Evolutionary conservation across 169 alveolate genomes (phyloP).

Genomic region (Theileria orientalis): DNA sequence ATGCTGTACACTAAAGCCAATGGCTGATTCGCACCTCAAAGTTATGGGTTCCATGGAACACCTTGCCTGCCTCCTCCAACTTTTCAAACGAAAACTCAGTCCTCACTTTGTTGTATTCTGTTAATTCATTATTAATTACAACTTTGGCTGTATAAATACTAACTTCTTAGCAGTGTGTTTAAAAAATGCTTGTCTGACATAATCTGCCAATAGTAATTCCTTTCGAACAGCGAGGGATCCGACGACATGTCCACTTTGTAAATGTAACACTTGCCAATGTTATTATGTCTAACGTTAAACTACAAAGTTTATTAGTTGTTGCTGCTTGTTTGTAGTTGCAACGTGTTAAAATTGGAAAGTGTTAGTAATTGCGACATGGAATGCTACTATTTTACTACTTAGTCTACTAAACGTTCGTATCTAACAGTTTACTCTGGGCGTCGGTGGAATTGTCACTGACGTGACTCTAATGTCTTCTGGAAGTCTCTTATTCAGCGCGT

Average conservation of each 20-base stretch:
- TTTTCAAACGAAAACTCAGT: conserved; percentile 40
- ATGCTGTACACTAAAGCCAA: not conserved
- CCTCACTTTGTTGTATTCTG: conserved; percentile 36
- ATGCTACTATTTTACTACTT: not conserved
- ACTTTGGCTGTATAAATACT: not conserved
- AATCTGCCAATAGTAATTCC: conserved; percentile 74
- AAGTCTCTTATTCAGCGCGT: conserved; percentile 58
- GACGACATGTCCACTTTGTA: conserved; percentile 69
- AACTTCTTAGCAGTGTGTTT: conserved; percentile 49
- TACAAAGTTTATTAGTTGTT: not conserved
- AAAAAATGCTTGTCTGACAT: conserved; percentile 59
- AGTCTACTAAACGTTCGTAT: not conserved
- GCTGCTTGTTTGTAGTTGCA: too few relatives aligned
- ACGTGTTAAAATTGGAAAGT: too few relatives aligned
- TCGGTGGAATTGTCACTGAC: conserved; percentile 62
- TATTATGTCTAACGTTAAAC: conserved; percentile 70
- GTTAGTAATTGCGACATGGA: not conserved
- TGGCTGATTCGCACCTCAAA: conserved; percentile 24
- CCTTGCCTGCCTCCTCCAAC: conserved; percentile 38
- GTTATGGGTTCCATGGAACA: conserved; percentile 53
- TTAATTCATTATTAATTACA: too few relatives aligned
- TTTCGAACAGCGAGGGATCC: conserved; percentile 60
- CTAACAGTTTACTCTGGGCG: too few relatives aligned
- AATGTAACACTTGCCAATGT: conserved; percentile 69
- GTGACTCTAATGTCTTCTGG: conserved; percentile 67